These are phyloP conservation scores for Bisporella sp. DNA, from an alignment of 2,329 filamentous ascomycete genomes.

Conservation along the genomic window DNA sequence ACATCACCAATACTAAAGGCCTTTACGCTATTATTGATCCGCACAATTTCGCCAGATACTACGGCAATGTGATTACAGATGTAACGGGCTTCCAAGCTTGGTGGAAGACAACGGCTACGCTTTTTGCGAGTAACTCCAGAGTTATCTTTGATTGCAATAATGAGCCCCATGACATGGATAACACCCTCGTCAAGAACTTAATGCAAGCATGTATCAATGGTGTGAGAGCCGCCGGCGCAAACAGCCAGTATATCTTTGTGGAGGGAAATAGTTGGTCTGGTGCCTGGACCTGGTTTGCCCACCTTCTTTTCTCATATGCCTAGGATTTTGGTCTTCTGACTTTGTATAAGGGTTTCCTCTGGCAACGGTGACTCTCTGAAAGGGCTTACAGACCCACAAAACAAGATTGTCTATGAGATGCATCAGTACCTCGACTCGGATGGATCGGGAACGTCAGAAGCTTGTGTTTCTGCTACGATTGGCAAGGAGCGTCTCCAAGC, in stretches of 20 bases:
- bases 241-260: conserved; percentile 49
- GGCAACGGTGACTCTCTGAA: conserved; percentile 37
- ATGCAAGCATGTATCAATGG: conserved; percentile 39
- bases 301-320: background rate
- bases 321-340: background rate
- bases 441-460: conserved; percentile 41
- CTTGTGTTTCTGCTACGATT: conserved; percentile 46
- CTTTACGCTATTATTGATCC: conserved; percentile 40
- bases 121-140: conserved; percentile 30
- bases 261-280: conserved; percentile 38
- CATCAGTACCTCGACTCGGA: conserved; percentile 55
- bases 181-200: conserved; percentile 15
- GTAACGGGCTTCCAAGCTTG: conserved; percentile 32
- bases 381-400: conserved; percentile 40
- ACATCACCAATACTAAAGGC: conserved; percentile 38
- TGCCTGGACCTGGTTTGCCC: conserved; percentile 5
- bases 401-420: conserved; percentile 54
- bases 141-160: conserved; percentile 39
- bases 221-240: conserved; percentile 37
- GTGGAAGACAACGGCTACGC: conserved; percentile 33
- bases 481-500: conserved; percentile 41
- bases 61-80: conserved; percentile 32
- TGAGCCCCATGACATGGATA: conserved; percentile 36
- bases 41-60: conserved; percentile 45
- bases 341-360: conserved; percentile 27